Percentiles rank a stretch among this genome's conserved stretches.
Evolutionary conservation across 1,284 basidiomycete species (phyloP).

Genomic region (Bjerkandera adusta): DNA sequence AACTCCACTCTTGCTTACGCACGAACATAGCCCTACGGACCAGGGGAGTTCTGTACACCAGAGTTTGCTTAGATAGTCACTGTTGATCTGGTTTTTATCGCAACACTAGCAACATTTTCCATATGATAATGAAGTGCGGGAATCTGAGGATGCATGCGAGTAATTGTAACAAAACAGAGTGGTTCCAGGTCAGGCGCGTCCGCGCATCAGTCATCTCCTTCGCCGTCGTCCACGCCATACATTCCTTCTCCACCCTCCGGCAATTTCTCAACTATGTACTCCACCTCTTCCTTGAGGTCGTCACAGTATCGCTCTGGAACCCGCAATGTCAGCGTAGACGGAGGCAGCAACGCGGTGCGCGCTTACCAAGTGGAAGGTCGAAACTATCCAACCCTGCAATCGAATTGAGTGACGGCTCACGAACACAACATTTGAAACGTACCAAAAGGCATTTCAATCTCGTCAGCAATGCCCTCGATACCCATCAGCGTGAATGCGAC

Average conservation of each 20-base stretch:
- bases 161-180: background rate
- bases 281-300: slow-evolving; percentile 81
- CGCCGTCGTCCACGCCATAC: slow-evolving; percentile 68
- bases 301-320: slow-evolving; percentile 75
- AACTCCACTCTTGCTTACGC: slow-evolving; percentile 17
- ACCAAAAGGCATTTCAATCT: slow-evolving; percentile 91
- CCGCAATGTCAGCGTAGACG: background rate
- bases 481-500: slow-evolving; percentile 91
- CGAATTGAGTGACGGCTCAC: slow-evolving; percentile 10
- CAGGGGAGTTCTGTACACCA: slow-evolving; percentile 84
- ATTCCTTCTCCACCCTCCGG: slow-evolving; percentile 74
- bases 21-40: slow-evolving; percentile 80
- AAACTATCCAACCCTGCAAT: slow-evolving; percentile 53
- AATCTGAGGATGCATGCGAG: background rate
- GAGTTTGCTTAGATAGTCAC: slow-evolving; percentile 72
- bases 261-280: slow-evolving; percentile 77
- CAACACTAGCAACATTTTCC: slow-evolving; percentile 1
- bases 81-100: background rate
- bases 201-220: slow-evolving; percentile 69
- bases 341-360: background rate
- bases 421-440: slow-evolving; percentile 20
- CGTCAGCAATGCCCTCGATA: slow-evolving; percentile 89
- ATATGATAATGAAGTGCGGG: background rate
- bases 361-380: slow-evolving; percentile 68
- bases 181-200: too few relatives aligned